Conservation (phyloP, 2,329 filamentous ascomycete genomes). For the Fusarium sp. region DNA sequence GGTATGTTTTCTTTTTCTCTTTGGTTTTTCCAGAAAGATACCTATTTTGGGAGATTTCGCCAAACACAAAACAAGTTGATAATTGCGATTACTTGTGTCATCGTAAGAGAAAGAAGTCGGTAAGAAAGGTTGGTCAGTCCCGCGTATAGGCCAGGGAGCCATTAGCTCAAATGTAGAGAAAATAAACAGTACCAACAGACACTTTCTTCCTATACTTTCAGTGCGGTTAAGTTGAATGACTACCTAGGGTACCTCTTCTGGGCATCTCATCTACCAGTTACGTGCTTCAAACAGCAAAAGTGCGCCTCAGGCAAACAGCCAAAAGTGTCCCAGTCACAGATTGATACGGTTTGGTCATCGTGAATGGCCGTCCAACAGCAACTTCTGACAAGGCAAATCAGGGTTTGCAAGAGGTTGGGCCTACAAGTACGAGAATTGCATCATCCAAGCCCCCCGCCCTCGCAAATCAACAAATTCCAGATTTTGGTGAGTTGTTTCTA, state of each 20-base stretch:
- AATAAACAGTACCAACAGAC: no score
- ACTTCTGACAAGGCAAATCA: background rate
- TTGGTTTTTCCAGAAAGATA: background rate
- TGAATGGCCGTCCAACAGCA: conserved; percentile 13
- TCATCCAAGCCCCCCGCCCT: background rate
- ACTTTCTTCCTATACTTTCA: no score
- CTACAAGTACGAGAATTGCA: background rate
- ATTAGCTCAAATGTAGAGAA: background rate
- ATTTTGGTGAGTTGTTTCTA: background rate
- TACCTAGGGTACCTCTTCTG: background rate
- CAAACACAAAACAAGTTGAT: no score
- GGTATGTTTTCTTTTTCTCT: no score
- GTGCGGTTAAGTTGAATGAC: no score
- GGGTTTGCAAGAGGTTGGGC: background rate
- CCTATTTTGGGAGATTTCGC: background rate
- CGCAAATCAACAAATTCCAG: background rate
- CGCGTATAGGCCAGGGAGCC: background rate
- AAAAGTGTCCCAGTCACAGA: conserved; percentile 14
- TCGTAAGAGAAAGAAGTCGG: background rate
- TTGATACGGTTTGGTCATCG: conserved; percentile 18
- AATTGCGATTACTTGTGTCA: no score
- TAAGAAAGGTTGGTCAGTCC: background rate
- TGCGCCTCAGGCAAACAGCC: conserved; percentile 24
- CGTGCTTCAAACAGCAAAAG: background rate
- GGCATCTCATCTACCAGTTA: no score